phyloP scores from a whole-genome alignment of 768 basidiomycete genomes.

The Suillus discolor region DNA sequence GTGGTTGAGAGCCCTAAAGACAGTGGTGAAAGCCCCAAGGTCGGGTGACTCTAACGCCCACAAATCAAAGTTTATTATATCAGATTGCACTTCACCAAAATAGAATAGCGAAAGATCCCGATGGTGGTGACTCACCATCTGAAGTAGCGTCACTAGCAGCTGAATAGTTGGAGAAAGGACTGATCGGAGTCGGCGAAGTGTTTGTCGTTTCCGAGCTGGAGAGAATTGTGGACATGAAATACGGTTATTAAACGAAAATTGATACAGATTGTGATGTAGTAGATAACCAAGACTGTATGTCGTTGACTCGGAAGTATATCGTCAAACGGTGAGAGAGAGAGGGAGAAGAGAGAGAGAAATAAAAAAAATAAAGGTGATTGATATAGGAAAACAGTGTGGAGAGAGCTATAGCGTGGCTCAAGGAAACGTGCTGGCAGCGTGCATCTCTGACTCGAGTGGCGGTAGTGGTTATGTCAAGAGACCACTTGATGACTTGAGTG shows the following conservation, averaged over 20 bases:
- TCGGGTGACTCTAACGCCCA: conserved; percentile 58
- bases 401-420: not conserved
- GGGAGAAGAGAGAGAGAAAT: not conserved
- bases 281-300: not conserved
- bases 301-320: conserved; percentile 3
- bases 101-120: not conserved
- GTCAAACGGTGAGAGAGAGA: not conserved
- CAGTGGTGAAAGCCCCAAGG: conserved; percentile 70
- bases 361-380: not conserved
- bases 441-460: conserved; percentile 3
- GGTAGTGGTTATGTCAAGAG: not conserved
- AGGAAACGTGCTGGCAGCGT: conserved; percentile 8
- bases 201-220: conserved; percentile 39
- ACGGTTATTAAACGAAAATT: conserved; percentile 8
- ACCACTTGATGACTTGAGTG: not conserved
- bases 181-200: conserved; percentile 36
- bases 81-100: not conserved
- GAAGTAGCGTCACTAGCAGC: conserved; percentile 53
- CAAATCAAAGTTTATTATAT: not conserved
- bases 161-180: conserved; percentile 42
- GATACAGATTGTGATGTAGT: conserved; percentile 1
- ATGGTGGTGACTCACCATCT: conserved; percentile 38
- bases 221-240: conserved; percentile 29
- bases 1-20: conserved; percentile 66
- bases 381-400: not conserved